A percentile compares a stretch with the other conserved stretches of the same genome.
Evolutionary conservation across 2,329 filamentous ascomycete species (phyloP).

Genomic region (Colletotrichum horii): DNA sequence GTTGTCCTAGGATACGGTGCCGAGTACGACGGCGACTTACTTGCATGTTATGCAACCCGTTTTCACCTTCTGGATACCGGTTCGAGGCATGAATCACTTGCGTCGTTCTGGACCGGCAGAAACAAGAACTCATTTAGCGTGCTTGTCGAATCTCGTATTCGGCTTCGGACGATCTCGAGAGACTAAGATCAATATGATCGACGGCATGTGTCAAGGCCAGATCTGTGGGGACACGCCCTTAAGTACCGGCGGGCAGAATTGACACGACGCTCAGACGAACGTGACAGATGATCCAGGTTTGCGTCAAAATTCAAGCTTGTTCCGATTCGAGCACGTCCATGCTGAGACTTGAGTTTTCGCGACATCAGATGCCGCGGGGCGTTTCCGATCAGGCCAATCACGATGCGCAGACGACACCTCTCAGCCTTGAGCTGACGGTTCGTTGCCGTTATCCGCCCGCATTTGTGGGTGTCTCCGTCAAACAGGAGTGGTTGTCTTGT

Average conservation of each 20-base stretch:
- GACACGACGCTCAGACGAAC: background rate
- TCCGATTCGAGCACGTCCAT: background rate
- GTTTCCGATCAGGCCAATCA: background rate
- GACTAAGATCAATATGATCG: background rate
- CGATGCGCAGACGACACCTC: background rate
- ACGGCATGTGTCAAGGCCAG: background rate
- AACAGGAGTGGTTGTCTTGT: background rate
- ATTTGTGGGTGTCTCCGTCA: background rate
- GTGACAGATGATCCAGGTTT: background rate
- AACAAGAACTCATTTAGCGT: background rate
- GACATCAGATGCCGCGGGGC: background rate
- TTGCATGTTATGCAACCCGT: constrained; percentile 25
- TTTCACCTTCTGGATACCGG: constrained; percentile 8
- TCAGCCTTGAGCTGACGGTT: background rate
- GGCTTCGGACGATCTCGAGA: background rate
- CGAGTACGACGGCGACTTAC: background rate
- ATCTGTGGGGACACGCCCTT: background rate
- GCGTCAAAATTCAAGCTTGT: background rate
- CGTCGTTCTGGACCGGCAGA: background rate
- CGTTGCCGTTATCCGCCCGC: background rate
- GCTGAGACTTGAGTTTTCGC: background rate
- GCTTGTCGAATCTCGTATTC: background rate
- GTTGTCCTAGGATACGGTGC: background rate
- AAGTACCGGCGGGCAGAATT: background rate
- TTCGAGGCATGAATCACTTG: background rate